A percentile compares a stretch with the other conserved stretches of the same genome.
Conservation (phyloP, 805 yeast species). For the Lipomyces orientalis region DNA sequence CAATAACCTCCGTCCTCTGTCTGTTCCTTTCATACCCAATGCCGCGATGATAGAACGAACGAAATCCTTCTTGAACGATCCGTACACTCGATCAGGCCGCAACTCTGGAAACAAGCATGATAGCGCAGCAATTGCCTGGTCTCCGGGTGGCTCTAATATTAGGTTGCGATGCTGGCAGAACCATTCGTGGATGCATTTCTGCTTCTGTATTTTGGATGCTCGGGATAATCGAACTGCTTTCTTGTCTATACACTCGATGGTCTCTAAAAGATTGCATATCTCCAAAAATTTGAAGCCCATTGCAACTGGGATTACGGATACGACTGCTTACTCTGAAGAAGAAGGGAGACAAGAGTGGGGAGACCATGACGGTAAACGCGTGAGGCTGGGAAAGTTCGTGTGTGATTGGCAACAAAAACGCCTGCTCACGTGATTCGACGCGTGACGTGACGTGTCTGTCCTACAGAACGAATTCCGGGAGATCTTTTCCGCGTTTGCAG, state of each 20-base stretch:
- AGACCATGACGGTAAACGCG: too few species aligned
- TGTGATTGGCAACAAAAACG: neutral
- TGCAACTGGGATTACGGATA: neutral
- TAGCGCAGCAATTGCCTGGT: slow-evolving; percentile 1
- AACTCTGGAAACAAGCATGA: slow-evolving; percentile 29
- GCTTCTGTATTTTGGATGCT: neutral
- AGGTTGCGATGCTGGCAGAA: slow-evolving; percentile 5
- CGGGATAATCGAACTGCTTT: neutral
- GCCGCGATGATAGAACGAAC: slow-evolving; percentile 1
- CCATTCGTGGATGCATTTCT: slow-evolving; percentile 7
- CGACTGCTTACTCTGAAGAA: too few species aligned
- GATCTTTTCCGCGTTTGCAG: neutral
- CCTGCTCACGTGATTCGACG: neutral
- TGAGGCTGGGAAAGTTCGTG: neutral
- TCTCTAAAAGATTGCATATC: slow-evolving; percentile 9
- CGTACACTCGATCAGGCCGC: slow-evolving; percentile 19
- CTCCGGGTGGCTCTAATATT: neutral
- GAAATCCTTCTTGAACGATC: neutral
- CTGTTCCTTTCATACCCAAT: slow-evolving; percentile 10
- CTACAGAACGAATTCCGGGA: neutral
- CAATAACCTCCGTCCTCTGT: slow-evolving; percentile 1
- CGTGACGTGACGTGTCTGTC: neutral
- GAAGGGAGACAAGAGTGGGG: too few species aligned
- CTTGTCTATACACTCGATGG: slow-evolving; percentile 9
- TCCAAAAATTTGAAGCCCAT: slow-evolving; percentile 5